Percentiles rank a stretch among this genome's conserved stretches.
Conservation (phyloP, 495 filamentous ascomycete genomes). For the Penicillium malachiteum region DNA sequence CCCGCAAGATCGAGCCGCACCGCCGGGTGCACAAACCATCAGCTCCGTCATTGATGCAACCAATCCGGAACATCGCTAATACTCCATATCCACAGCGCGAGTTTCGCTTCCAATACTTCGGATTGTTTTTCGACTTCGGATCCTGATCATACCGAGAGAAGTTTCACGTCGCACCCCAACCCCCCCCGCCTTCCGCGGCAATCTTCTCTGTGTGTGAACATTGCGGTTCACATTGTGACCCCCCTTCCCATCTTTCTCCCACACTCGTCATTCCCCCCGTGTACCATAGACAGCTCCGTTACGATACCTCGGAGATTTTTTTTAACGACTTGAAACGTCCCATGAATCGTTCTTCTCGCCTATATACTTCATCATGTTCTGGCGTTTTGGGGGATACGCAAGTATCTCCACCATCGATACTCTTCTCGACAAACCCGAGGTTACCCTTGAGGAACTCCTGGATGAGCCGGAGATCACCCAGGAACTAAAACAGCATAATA, state of each 20-base stretch:
- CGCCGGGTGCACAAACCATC: constrained; percentile 22
- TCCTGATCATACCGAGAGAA: not conserved
- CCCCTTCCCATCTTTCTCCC: not conserved
- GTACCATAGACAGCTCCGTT: constrained; percentile 34
- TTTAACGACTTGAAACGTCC: constrained; percentile 29
- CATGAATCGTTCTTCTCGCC: constrained; percentile 41
- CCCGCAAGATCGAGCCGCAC: constrained; percentile 7
- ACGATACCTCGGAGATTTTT: constrained; percentile 27
- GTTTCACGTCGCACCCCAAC: not conserved
- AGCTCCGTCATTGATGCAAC: constrained; percentile 24
- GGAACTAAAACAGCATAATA: constrained; percentile 96
- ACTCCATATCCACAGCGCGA: constrained; percentile 28
- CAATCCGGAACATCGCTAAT: constrained; percentile 28
- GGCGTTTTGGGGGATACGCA: constrained; percentile 97
- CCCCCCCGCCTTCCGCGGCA: constrained; percentile 13
- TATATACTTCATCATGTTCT: constrained; percentile 81
- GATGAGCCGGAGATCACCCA: constrained; percentile 95
- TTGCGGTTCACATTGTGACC: not conserved
- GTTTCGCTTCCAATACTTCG: constrained; percentile 27
- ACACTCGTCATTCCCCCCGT: constrained; percentile 10
- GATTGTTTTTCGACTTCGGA: constrained; percentile 8
- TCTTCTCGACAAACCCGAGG: constrained; percentile 91
- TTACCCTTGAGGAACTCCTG: constrained; percentile 91
- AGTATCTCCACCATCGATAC: constrained; percentile 94
- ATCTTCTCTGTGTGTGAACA: constrained; percentile 1